Evolutionary conservation across 306 rosid genomes (phyloP).

Genomic region (Corylus americana): DNA sequence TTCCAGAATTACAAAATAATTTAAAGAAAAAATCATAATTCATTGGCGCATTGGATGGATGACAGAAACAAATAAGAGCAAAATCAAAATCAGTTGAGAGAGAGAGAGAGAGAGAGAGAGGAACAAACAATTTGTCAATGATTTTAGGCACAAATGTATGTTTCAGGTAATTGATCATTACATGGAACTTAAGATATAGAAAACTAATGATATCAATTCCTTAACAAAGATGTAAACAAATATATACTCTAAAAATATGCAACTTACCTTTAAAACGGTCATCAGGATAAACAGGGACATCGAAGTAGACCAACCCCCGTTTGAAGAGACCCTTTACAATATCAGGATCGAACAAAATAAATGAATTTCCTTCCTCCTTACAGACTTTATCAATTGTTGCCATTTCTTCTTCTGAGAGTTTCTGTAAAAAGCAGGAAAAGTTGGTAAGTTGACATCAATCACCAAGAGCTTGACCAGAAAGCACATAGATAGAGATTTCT

Average conservation of each 20-base stretch:
- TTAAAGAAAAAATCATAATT: neutral
- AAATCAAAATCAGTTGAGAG: neutral
- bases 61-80: neutral
- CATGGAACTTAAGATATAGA: slow-evolving; percentile 16
- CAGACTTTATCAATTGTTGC: slow-evolving; percentile 85
- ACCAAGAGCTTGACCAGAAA: slow-evolving; percentile 19
- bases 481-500: slow-evolving; percentile 15
- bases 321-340: slow-evolving; percentile 59
- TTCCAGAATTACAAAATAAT: neutral
- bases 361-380: slow-evolving; percentile 85
- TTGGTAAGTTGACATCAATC: slow-evolving; percentile 17
- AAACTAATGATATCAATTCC: neutral
- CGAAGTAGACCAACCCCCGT: slow-evolving; percentile 81
- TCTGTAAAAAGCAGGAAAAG: slow-evolving; percentile 46
- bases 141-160: neutral
- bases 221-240: slow-evolving; percentile 8
- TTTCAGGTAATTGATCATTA: neutral
- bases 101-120: neutral
- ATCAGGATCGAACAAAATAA: slow-evolving; percentile 63
- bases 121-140: neutral
- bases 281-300: slow-evolving; percentile 79
- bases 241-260: neutral
- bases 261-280: slow-evolving; percentile 80
- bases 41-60: neutral
- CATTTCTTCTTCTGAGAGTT: slow-evolving; percentile 86